A percentile compares a stretch with the other conserved stretches of the same genome.
Conservation (phyloP, 1,284 basidiomycete species). For the Cerrena zonata region DNA sequence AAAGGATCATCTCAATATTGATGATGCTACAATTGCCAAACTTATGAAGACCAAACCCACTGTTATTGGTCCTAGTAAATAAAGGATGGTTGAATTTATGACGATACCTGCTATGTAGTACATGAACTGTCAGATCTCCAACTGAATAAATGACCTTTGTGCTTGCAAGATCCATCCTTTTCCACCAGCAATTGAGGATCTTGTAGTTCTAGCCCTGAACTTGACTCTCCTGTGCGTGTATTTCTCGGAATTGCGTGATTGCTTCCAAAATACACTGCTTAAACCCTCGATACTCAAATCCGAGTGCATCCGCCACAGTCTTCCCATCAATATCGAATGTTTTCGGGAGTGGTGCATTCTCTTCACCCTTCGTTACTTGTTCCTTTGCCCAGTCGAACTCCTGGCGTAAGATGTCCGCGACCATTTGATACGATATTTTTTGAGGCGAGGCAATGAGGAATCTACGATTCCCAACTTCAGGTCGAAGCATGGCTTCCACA, state of each 20-base stretch:
- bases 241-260: slow-evolving; percentile 8
- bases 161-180: no score
- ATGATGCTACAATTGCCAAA: slow-evolving; percentile 44
- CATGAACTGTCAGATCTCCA: no score
- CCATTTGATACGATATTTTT: slow-evolving; percentile 6
- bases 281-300: slow-evolving; percentile 8
- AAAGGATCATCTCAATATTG: slow-evolving; percentile 53
- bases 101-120: no score
- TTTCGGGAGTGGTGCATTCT: slow-evolving; percentile 6
- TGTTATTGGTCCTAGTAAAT: background rate
- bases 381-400: slow-evolving; percentile 13
- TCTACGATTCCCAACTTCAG: slow-evolving; percentile 9
- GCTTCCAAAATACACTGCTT: slow-evolving; percentile 10
- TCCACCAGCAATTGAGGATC: no score
- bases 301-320: slow-evolving; percentile 5
- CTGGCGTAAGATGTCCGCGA: slow-evolving; percentile 10
- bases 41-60: slow-evolving; percentile 46
- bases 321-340: slow-evolving; percentile 7
- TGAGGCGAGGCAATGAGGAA: slow-evolving; percentile 9
- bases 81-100: background rate
- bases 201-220: no score
- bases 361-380: slow-evolving; percentile 5
- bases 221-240: slow-evolving; percentile 1
- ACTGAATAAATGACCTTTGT: no score
- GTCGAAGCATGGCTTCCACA: slow-evolving; percentile 13